phyloP scores from a whole-genome alignment of 495 filamentous ascomycete species.

The Aspergillus asperescens region DNA sequence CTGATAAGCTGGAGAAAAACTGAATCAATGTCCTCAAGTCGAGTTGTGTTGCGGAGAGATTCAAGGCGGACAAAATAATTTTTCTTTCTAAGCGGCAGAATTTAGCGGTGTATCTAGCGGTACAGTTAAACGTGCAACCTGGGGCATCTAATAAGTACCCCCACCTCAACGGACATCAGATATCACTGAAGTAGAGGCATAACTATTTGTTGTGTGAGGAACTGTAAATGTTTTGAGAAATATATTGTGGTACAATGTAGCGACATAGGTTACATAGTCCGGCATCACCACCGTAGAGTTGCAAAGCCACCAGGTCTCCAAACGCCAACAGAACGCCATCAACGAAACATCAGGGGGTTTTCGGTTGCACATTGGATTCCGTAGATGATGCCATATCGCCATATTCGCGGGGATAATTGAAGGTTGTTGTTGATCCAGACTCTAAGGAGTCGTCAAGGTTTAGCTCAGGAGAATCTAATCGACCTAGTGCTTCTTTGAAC shows the following conservation, averaged over 20 bases:
- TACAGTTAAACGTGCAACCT: constrained; percentile 12
- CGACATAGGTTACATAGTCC: neutral
- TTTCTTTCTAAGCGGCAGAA: constrained; percentile 24
- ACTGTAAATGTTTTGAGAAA: neutral
- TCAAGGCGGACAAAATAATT: constrained; percentile 23
- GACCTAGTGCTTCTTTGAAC: constrained; percentile 19
- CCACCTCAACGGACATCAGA: too few species aligned
- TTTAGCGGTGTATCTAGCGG: constrained; percentile 22
- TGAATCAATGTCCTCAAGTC: too few species aligned
- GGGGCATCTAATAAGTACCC: too few species aligned
- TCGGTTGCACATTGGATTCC: constrained; percentile 11
- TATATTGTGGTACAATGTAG: constrained; percentile 2
- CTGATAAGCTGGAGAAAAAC: too few species aligned
- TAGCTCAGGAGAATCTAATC: constrained; percentile 21
- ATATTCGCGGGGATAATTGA: constrained; percentile 17
- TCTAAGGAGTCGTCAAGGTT: constrained; percentile 10
- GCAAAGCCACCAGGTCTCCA: constrained; percentile 1
- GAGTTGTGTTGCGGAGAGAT: neutral
- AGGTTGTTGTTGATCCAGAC: constrained; percentile 13
- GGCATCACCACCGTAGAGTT: neutral
- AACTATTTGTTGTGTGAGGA: too few species aligned
- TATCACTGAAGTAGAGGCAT: too few species aligned
- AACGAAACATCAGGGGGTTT: constrained; percentile 8
- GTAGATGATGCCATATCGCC: constrained; percentile 11
- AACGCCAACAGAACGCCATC: constrained; percentile 8